phyloP scores from a whole-genome alignment of 768 basidiomycete species.

The Leucosporidium creatinivorum region DNA sequence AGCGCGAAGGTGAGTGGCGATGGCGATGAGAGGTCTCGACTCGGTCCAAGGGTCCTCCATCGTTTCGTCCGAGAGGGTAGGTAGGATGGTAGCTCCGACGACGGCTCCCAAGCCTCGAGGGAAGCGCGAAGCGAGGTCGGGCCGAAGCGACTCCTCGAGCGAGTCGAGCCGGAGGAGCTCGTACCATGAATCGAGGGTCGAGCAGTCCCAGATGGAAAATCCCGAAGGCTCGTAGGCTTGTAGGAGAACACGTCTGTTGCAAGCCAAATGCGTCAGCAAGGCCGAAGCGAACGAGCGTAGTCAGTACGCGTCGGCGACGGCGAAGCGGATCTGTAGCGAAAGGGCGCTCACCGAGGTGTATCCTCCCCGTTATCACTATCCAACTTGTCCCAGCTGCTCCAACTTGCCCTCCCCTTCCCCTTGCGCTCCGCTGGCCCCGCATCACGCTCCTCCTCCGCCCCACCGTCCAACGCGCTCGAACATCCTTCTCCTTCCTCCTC shows the following conservation, averaged over 20 bases:
- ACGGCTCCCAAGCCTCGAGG: background rate
- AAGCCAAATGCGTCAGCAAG: no score
- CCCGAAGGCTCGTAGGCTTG: slow-evolving; percentile 17
- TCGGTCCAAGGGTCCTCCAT: background rate
- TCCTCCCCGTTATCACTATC: slow-evolving; percentile 94
- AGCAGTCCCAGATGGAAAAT: slow-evolving; percentile 24
- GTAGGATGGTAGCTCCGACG: slow-evolving; percentile 2
- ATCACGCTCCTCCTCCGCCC: slow-evolving; percentile 75
- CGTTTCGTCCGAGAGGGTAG: background rate
- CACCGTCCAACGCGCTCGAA: slow-evolving; percentile 49
- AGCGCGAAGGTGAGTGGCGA: background rate
- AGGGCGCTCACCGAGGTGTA: slow-evolving; percentile 78
- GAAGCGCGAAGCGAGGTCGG: background rate
- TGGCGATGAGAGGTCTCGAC: slow-evolving; percentile 3
- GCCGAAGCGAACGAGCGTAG: background rate
- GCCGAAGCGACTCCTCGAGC: slow-evolving; percentile 6
- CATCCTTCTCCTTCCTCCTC: no score
- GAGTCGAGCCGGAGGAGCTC: slow-evolving; percentile 25
- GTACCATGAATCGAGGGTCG: slow-evolving; percentile 23
- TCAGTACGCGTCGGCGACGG: background rate
- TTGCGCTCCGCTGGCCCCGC: no score
- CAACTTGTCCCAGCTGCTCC: slow-evolving; percentile 45
- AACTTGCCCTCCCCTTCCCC: no score
- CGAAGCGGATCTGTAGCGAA: slow-evolving; percentile 83
- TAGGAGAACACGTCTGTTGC: slow-evolving; percentile 20